These are phyloP conservation scores for Daldinia sp. DNA, from an alignment of 2,329 filamentous ascomycete species.

Conservation along the genomic window DNA sequence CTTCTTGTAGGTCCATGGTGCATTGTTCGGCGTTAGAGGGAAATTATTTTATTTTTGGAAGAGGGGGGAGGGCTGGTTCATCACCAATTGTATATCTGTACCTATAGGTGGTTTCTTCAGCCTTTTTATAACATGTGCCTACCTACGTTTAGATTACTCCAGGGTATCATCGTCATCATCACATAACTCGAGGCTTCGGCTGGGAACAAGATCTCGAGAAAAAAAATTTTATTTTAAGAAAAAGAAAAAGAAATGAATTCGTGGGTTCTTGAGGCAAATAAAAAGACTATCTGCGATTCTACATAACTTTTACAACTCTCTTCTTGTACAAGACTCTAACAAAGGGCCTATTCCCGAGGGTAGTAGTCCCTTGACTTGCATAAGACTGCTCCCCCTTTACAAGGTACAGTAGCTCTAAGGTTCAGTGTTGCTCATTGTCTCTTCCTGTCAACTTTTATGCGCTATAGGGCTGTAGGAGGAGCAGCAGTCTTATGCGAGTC, in stretches of 20 bases:
- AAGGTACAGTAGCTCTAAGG: too few species aligned
- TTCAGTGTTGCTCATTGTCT: too few species aligned
- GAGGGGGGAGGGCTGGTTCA: background rate
- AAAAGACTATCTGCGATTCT: background rate
- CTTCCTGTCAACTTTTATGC: too few species aligned
- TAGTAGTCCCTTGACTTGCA: too few species aligned
- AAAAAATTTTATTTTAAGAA: slow-evolving; percentile 12
- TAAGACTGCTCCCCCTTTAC: too few species aligned
- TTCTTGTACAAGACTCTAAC: background rate
- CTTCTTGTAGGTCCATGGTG: slow-evolving; percentile 27
- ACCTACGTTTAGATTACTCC: slow-evolving; percentile 28
- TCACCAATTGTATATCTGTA: slow-evolving; percentile 35
- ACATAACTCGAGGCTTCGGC: slow-evolving; percentile 28
- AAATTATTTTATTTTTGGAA: slow-evolving; percentile 6
- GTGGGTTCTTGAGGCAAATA: slow-evolving; percentile 7
- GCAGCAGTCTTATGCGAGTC: too few species aligned
- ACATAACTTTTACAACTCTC: background rate
- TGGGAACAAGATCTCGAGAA: slow-evolving; percentile 14
- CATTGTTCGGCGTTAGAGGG: slow-evolving; percentile 40
- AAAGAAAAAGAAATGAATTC: slow-evolving; percentile 4
- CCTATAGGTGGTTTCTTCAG: slow-evolving; percentile 27
- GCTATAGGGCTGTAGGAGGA: too few species aligned
- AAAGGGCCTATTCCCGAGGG: too few species aligned
- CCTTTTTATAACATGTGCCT: slow-evolving; percentile 1
- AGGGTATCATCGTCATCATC: slow-evolving; percentile 29